A percentile compares a stretch with the other conserved stretches of the same genome.
Conservation (phyloP, 2,329 filamentous ascomycete species). For the Scedosporium boydii region DNA sequence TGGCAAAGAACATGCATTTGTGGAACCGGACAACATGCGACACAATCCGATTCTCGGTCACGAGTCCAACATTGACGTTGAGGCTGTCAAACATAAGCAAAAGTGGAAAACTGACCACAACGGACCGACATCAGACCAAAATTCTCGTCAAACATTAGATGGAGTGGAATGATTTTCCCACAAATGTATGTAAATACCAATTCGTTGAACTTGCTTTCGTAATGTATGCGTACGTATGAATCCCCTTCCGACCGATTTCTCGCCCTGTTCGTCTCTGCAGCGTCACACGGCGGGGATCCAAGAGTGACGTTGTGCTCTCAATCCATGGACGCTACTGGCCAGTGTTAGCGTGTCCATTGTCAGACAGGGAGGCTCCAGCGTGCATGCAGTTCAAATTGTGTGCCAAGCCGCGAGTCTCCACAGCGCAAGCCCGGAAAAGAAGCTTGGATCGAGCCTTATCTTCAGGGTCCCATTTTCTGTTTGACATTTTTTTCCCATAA, state of each 20-base stretch:
- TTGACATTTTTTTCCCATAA: background rate
- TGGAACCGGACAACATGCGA: too few species aligned
- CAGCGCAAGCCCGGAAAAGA: background rate
- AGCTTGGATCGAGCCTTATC: background rate
- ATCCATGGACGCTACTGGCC: too few species aligned
- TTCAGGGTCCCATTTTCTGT: background rate
- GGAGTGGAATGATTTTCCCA: background rate
- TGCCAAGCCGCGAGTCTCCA: background rate
- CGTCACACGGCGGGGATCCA: too few species aligned
- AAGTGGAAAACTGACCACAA: background rate
- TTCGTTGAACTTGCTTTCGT: background rate
- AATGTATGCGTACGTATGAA: too few species aligned
- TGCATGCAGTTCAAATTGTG: background rate
- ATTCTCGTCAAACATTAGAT: background rate
- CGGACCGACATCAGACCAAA: background rate
- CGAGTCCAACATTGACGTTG: too few species aligned
- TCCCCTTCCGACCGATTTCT: background rate
- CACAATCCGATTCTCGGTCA: too few species aligned
- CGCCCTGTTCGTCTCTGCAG: background rate
- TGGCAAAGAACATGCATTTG: too few species aligned
- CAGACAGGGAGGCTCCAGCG: background rate
- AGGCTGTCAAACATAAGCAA: too few species aligned
- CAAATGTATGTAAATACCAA: background rate
- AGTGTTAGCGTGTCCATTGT: too few species aligned
- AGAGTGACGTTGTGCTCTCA: too few species aligned